Conservation (phyloP, 345 rosid species). For the Citrus reticulata region DNA sequence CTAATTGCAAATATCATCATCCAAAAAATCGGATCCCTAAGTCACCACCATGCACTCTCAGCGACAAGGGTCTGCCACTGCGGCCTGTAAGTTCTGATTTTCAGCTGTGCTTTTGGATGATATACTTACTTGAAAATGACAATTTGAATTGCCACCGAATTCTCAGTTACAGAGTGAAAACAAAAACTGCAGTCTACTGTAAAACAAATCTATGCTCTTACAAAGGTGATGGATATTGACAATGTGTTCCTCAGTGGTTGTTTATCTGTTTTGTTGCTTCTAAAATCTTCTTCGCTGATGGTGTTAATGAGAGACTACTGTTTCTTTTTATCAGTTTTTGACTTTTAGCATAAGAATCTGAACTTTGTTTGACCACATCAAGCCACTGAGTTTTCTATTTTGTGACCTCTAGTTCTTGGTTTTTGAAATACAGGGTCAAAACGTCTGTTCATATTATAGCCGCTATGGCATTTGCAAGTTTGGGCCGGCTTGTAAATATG, state of each 20-base stretch:
- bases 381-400: not conserved
- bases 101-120: not conserved
- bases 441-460: conserved; percentile 71
- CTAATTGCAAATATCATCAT: conserved; percentile 87
- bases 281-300: not conserved
- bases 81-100: conserved; percentile 75
- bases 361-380: not conserved
- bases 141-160: not conserved
- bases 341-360: not conserved
- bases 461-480: conserved; percentile 94
- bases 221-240: not conserved
- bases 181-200: not conserved
- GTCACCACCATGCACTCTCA: conserved; percentile 50
- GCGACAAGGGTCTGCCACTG: conserved; percentile 88
- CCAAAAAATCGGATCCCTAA: conserved; percentile 57
- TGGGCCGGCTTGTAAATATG: conserved; percentile 88
- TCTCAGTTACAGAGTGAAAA: not conserved
- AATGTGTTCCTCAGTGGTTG: not conserved
- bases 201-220: not conserved
- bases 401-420: not conserved
- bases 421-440: conserved; percentile 57
- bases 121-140: not conserved
- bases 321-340: not conserved
- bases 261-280: not conserved
- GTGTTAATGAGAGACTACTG: not conserved